Evolutionary conservation across 179 eudicot genomes (phyloP).

Genomic region (Beta corolliflora): DNA sequence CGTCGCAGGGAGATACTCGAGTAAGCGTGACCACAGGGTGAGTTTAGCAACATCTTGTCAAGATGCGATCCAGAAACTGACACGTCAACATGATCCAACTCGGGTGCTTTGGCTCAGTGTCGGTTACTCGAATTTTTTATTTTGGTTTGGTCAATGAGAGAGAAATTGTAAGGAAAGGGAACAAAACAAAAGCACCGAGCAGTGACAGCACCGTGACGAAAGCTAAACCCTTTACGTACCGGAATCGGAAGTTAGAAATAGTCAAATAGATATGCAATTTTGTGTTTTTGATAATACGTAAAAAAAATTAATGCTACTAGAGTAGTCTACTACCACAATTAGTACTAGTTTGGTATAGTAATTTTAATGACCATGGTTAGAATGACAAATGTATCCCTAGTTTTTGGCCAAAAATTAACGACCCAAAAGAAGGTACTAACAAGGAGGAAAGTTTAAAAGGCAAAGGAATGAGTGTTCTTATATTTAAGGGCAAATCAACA

Average conservation of each 20-base stretch:
- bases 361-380: not conserved
- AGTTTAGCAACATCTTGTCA: not conserved
- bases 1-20: not conserved
- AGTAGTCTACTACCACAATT: too few relatives aligned
- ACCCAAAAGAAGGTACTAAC: not conserved
- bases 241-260: too few relatives aligned
- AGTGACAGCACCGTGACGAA: slow-evolving; percentile 8
- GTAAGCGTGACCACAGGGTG: not conserved
- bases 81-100: slow-evolving; percentile 8
- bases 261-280: too few relatives aligned
- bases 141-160: not conserved
- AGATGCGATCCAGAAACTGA: not conserved
- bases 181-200: not conserved
- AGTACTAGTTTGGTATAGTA: too few relatives aligned
- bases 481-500: not conserved
- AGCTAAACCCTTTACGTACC: not conserved
- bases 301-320: too few relatives aligned
- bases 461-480: not conserved
- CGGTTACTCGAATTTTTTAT: slow-evolving; percentile 19
- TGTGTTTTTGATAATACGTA: too few relatives aligned
- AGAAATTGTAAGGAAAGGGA: not conserved
- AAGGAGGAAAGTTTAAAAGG: not conserved
- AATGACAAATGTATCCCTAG: not conserved
- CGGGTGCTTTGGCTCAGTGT: slow-evolving; percentile 18
- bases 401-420: not conserved